Evolutionary conservation across 495 filamentous ascomycete genomes (phyloP), one percentile per base, ranked within the genome.

Genomic region (Podospora sp.): DNA sequence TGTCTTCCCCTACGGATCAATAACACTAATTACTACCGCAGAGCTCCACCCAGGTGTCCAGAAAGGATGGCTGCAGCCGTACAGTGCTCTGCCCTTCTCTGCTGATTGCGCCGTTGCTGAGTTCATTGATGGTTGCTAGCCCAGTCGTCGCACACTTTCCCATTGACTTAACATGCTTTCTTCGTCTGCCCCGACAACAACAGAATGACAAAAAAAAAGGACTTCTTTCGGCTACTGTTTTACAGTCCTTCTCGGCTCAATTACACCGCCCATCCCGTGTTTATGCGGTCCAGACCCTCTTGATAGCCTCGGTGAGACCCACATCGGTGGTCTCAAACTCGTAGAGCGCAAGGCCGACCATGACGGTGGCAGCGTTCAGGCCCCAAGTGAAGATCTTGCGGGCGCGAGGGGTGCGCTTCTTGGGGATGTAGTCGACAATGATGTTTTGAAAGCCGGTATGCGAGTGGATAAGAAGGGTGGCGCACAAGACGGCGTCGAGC

Each of bases 261-360:
- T 36, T 65, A 53, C 29, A 53, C 50, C 20, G 6, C 20, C 60
- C 9, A 27, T 33, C 26, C 60, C 46, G 24, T 27, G 0, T 50
- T 69, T 79, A 84, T 72, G 93, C 93, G 68, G 83, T 89, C 93
- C 93, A 97, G 70, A 96, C 83, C 69, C 90, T 86, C 85, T 90
- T 92, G 67, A 96, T 82, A 29, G 90, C 89, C 84, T 96, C 93
- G 18, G 92, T 97, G 65, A 99, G 74, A 62, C 95, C 95, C 49
- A 99, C 93, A 73, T 99, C 95, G 76, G 97, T 97, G n/a, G 95
- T 99, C 88, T 99, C 94, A 76, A 98, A 97, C 83, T 97, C 93
- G 81, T 98, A 99, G 65, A 97, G 84, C 58, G 94, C 94, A 70
- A 96, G 82, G 26, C 90, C 92, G 49, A 95, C 94, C 60, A 91